Evolutionary conservation across 106 monocot genomes (phyloP).

Genomic region (Dendrobium officinale): DNA sequence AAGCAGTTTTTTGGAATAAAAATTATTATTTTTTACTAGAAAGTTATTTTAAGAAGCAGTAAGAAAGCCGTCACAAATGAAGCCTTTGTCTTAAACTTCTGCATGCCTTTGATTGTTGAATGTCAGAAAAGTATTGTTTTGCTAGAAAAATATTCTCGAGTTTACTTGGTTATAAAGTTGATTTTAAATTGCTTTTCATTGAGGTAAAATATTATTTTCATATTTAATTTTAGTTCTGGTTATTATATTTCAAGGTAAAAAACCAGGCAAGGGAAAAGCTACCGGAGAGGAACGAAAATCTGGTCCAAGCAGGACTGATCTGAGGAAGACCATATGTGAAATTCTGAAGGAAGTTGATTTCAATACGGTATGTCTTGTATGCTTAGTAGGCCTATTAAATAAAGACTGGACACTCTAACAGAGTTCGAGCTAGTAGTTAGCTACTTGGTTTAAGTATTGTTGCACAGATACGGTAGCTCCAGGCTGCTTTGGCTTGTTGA

Average conservation of each 20-base stretch:
- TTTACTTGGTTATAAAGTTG: too few relatives aligned
- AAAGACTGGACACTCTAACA: too few relatives aligned
- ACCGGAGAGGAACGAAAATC: conserved; percentile 29
- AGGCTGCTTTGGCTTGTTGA: too few relatives aligned
- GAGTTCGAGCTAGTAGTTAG: too few relatives aligned
- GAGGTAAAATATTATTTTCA: too few relatives aligned
- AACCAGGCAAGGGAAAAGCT: conserved; percentile 26
- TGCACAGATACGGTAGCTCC: too few relatives aligned
- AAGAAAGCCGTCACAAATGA: too few relatives aligned
- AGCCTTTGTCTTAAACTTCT: not conserved
- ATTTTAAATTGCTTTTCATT: not conserved
- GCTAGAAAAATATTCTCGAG: not conserved
- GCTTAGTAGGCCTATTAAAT: not conserved
- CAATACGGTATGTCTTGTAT: conserved; percentile 38
- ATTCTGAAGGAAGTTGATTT: conserved; percentile 89
- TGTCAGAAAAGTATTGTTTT: not conserved
- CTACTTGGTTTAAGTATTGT: too few relatives aligned
- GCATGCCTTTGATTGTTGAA: not conserved
- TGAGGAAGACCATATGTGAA: conserved; percentile 67
- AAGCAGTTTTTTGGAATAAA: too few relatives aligned
- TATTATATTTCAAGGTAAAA: conserved; percentile 35
- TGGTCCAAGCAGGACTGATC: conserved; percentile 54
- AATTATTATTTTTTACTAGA: too few relatives aligned
- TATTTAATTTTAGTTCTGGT: not conserved
- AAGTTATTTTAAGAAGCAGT: too few relatives aligned